Conservation (phyloP, 352 stramenopile genomes). For the Globisporangium lucens region DNA sequence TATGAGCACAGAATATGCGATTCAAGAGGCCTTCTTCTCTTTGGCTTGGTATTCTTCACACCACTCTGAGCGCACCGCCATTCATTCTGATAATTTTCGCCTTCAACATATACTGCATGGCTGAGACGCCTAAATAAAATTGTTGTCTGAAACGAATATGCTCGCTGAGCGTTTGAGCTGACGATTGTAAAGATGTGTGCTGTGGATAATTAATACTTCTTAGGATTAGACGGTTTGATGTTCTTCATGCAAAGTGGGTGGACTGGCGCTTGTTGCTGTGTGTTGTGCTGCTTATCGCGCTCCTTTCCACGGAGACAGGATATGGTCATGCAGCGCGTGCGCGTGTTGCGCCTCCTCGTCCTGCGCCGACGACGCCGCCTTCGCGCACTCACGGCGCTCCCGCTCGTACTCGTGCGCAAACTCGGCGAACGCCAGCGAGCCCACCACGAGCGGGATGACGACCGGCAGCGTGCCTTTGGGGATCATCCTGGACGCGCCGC, state of each 20-base stretch:
- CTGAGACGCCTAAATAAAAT: no score
- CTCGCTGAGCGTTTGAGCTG: no score
- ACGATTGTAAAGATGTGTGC: no score
- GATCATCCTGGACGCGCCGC: conserved; percentile 3
- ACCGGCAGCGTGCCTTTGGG: conserved; percentile 13
- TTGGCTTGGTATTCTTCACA: background rate
- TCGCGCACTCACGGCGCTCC: conserved; percentile 6
- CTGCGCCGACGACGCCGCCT: background rate
- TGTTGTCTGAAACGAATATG: no score
- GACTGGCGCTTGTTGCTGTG: no score
- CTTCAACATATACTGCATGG: no score
- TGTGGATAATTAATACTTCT: no score
- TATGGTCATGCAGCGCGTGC: conserved; percentile 8
- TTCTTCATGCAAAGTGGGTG: no score
- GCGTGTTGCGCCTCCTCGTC: conserved; percentile 4
- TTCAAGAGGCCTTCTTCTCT: background rate
- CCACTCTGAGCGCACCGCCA: background rate
- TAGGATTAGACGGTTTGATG: no score
- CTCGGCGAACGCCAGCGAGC: conserved; percentile 13
- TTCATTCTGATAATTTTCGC: no score
- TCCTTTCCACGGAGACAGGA: conserved; percentile 17
- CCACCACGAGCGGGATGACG: conserved; percentile 14
- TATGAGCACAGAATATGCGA: background rate
- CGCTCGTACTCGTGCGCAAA: conserved; percentile 15
- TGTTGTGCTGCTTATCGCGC: conserved; percentile 1